phyloP scores from a whole-genome alignment of 257 asterid species.

The Solanum chaucha region DNA sequence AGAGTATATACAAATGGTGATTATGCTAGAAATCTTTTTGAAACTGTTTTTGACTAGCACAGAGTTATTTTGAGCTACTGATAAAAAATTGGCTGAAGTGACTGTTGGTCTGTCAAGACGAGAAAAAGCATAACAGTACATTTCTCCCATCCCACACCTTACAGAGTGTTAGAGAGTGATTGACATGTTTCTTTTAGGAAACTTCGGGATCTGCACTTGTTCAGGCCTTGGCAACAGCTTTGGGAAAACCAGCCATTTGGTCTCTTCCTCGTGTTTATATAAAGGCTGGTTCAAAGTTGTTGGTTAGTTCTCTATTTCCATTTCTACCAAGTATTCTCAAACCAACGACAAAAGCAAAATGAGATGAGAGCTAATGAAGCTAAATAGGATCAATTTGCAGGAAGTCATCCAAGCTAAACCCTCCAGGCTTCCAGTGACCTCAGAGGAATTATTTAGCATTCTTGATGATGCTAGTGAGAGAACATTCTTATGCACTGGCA shows the following conservation, averaged over 20 bases:
- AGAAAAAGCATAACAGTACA: neutral
- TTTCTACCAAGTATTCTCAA: neutral
- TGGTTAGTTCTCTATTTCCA: constrained; percentile 39
- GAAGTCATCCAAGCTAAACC: constrained; percentile 67
- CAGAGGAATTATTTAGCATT: constrained; percentile 61
- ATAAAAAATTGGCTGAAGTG: neutral
- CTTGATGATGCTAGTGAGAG: constrained; percentile 96
- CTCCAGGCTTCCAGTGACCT: constrained; percentile 52
- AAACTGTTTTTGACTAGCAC: neutral
- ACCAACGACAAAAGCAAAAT: neutral
- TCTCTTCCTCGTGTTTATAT: constrained; percentile 59
- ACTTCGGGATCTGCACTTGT: constrained; percentile 53
- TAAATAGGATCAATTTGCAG: constrained; percentile 28
- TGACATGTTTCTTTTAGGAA: constrained; percentile 33
- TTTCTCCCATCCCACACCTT: neutral
- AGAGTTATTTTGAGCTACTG: neutral
- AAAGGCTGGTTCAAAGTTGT: constrained; percentile 64
- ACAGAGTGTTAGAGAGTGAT: neutral
- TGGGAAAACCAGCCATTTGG: constrained; percentile 57
- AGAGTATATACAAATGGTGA: neutral
- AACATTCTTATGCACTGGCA: constrained; percentile 84
- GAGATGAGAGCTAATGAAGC: neutral
- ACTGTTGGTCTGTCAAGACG: neutral
- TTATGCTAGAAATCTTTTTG: neutral
- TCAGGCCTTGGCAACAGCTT: constrained; percentile 44